phyloP scores from a whole-genome alignment of 768 basidiomycete species.

The Trametes cingulata region DNA sequence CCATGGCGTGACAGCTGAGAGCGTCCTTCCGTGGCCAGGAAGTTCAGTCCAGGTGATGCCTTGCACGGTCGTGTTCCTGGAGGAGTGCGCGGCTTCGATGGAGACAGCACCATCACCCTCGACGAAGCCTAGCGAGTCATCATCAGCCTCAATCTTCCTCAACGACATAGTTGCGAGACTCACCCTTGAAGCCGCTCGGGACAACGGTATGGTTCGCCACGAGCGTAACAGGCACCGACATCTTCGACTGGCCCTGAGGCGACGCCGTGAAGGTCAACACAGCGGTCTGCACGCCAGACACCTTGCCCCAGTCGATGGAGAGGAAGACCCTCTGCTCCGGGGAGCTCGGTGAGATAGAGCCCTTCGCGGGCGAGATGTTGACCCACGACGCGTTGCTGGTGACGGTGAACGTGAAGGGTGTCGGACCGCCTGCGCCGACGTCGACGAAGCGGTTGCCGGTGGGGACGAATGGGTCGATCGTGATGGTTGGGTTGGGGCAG shows the following conservation, averaged over 20 bases:
- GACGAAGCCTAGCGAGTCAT: slow-evolving; percentile 48
- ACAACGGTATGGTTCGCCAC: slow-evolving; percentile 37
- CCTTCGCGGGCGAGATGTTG: slow-evolving; percentile 46
- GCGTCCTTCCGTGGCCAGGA: slow-evolving; percentile 59
- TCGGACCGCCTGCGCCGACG: slow-evolving; percentile 60
- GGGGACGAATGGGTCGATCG: slow-evolving; percentile 59
- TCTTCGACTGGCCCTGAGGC: slow-evolving; percentile 39
- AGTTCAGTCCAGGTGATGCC: slow-evolving; percentile 61
- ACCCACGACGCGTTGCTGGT: slow-evolving; percentile 56
- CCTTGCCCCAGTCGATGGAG: slow-evolving; percentile 58
- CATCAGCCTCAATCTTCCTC: not conserved
- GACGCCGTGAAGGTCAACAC: slow-evolving; percentile 50
- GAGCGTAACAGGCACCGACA: slow-evolving; percentile 32
- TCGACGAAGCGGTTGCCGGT: slow-evolving; percentile 61
- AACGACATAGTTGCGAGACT: not conserved
- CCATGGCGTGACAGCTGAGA: slow-evolving; percentile 62
- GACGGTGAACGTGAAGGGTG: slow-evolving; percentile 56
- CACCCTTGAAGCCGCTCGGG: slow-evolving; percentile 52
- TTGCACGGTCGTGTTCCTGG: slow-evolving; percentile 45
- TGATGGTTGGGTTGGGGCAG: slow-evolving; percentile 51
- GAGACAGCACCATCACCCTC: slow-evolving; percentile 68
- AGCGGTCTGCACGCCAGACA: slow-evolving; percentile 41
- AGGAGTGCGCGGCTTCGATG: slow-evolving; percentile 65
- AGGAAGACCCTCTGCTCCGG: slow-evolving; percentile 58
- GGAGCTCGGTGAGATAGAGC: slow-evolving; percentile 47